phyloP scores from a whole-genome alignment of 306 rosid species.

The Cicer bijugum region DNA sequence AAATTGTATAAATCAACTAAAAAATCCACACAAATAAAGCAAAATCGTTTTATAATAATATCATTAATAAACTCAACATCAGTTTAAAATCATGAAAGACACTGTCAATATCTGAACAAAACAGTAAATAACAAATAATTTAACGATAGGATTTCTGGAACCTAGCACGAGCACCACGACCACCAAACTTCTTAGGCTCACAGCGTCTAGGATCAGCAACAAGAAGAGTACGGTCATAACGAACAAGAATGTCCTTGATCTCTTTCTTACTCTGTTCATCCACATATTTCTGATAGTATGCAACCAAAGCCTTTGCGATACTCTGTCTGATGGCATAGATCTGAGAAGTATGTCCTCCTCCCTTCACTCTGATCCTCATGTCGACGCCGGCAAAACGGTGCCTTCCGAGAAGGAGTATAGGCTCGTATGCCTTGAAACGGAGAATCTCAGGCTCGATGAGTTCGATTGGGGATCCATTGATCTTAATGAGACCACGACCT shows the following conservation, averaged over 20 bases:
- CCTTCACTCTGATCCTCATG: not conserved
- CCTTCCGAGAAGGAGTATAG: not conserved
- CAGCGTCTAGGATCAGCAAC: slow-evolving; percentile 87
- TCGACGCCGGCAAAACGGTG: not conserved
- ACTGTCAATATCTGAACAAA: too few relatives aligned
- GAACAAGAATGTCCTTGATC: slow-evolving; percentile 72
- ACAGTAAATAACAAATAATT: slow-evolving; percentile 9
- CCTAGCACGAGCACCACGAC: slow-evolving; percentile 88
- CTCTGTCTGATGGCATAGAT: not conserved
- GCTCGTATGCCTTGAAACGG: not conserved
- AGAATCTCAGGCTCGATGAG: not conserved
- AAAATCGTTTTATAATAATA: too few relatives aligned
- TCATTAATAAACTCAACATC: too few relatives aligned
- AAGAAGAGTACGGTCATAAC: slow-evolving; percentile 64
- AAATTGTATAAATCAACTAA: too few relatives aligned
- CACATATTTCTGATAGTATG: slow-evolving; percentile 79
- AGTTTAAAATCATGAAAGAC: not conserved
- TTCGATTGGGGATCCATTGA: not conserved
- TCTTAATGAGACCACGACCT: not conserved
- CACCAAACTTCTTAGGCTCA: slow-evolving; percentile 94
- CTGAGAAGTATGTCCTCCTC: not conserved
- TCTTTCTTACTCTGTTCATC: slow-evolving; percentile 91
- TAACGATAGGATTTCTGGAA: slow-evolving; percentile 92
- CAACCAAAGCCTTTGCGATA: slow-evolving; percentile 39
- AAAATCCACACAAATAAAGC: too few relatives aligned